Conservation (phyloP, 2,329 filamentous ascomycete species). For the Colletotrichum incanum region DNA sequence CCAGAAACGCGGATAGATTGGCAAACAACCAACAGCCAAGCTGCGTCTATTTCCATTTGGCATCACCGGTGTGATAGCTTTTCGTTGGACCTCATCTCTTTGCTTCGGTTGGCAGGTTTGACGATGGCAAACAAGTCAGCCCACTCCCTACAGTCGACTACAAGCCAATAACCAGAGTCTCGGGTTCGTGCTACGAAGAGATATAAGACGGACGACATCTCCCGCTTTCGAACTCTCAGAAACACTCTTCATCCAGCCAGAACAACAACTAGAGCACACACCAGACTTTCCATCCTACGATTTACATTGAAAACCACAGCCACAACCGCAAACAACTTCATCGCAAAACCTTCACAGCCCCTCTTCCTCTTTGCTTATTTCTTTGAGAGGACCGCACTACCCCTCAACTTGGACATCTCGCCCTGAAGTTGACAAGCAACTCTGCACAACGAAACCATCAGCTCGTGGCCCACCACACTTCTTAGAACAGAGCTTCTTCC, state of each 20-base stretch:
- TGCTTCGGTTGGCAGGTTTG: conserved; percentile 39
- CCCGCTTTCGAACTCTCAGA: conserved; percentile 20
- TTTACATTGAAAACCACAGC: background rate
- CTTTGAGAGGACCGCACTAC: background rate
- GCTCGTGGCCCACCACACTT: background rate
- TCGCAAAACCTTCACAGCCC: background rate
- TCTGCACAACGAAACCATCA: background rate
- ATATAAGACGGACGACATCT: conserved; percentile 42
- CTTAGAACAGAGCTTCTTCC: background rate
- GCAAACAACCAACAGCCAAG: conserved; percentile 45
- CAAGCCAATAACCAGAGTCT: conserved; percentile 43
- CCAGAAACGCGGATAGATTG: conserved; percentile 30
- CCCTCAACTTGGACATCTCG: background rate
- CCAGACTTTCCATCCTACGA: background rate
- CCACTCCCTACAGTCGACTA: conserved; percentile 39
- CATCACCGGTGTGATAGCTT: conserved; percentile 43
- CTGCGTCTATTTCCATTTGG: conserved; percentile 40
- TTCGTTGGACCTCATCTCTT: conserved; percentile 32
- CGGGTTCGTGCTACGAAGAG: conserved; percentile 41
- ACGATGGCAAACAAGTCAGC: conserved; percentile 45
- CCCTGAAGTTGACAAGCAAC: background rate
- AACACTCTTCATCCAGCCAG: conserved; percentile 26
- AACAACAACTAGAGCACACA: conserved; percentile 7
- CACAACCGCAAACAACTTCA: background rate
- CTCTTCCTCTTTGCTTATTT: background rate